A percentile compares a stretch with the other conserved stretches of the same genome.
Conservation (phyloP, 2,329 filamentous ascomycete genomes). For the Trichoderma citrinoviride region DNA sequence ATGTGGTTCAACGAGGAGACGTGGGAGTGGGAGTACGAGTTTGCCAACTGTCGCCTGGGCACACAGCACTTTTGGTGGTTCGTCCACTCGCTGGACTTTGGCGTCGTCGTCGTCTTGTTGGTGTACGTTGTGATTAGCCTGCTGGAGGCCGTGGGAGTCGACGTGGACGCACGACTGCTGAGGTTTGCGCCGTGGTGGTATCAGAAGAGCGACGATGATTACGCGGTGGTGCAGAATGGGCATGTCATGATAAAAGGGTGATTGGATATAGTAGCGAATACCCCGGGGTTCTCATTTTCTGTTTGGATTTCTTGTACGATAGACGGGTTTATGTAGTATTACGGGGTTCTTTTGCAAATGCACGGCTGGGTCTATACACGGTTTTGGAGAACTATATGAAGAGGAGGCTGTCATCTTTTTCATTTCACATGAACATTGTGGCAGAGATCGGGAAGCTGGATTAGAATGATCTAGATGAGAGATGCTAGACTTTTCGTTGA, state of each 20-base stretch:
- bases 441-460: background rate
- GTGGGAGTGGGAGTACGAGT: slow-evolving; percentile 80
- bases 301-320: slow-evolving; percentile 9
- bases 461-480: too few species aligned
- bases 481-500: too few species aligned
- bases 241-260: slow-evolving; percentile 25
- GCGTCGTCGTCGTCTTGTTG: slow-evolving; percentile 37
- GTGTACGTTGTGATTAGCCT: slow-evolving; percentile 29
- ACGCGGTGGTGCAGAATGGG: slow-evolving; percentile 22
- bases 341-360: background rate
- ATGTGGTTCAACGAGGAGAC: slow-evolving; percentile 77
- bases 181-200: slow-evolving; percentile 1
- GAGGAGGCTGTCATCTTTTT: background rate
- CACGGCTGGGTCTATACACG: background rate
- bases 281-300: background rate
- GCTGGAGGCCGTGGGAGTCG: slow-evolving; percentile 35
- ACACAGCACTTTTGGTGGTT: slow-evolving; percentile 94
- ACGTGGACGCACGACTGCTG: slow-evolving; percentile 34
- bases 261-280: slow-evolving; percentile 26
- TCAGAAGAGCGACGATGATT: background rate
- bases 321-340: slow-evolving; percentile 7
- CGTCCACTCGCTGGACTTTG: slow-evolving; percentile 71
- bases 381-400: background rate
- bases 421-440: background rate
- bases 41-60: slow-evolving; percentile 73